phyloP scores from a whole-genome alignment of 768 basidiomycete species.

The Xerocomellus amylosporus region DNA sequence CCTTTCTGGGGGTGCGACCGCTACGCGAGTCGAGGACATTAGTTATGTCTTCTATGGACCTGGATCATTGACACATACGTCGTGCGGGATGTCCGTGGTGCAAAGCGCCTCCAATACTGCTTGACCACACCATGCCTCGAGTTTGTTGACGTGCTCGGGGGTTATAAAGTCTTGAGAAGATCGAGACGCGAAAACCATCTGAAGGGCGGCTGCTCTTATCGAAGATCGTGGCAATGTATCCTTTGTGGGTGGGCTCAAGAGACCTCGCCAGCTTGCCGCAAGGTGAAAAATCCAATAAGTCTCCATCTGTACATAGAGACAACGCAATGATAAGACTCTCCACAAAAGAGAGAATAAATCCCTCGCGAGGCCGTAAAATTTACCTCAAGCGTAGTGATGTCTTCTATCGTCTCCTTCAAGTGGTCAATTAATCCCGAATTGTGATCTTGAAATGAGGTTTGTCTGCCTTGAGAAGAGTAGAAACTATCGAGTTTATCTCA shows the following conservation, averaged over 20 bases:
- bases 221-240: conserved; percentile 18
- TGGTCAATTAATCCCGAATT: conserved; percentile 62
- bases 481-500: conserved; percentile 46
- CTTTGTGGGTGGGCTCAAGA: conserved; percentile 18
- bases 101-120: conserved; percentile 58
- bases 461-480: conserved; percentile 83
- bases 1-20: conserved; percentile 51
- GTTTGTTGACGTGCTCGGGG: conserved; percentile 55
- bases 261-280: conserved; percentile 62
- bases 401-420: conserved; percentile 47
- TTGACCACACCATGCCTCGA: conserved; percentile 62
- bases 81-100: conserved; percentile 43
- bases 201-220: conserved; percentile 75
- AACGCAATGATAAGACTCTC: neutral
- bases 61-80: conserved; percentile 37
- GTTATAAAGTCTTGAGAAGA: conserved; percentile 71
- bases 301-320: conserved; percentile 62
- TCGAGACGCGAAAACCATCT: conserved; percentile 81
- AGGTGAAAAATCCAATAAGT: conserved; percentile 81
- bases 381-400: conserved; percentile 71
- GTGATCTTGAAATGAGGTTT: conserved; percentile 75
- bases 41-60: neutral
- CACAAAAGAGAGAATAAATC: neutral
- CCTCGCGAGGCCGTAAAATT: neutral
- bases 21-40: conserved; percentile 32